Conservation (phyloP, 768 basidiomycete genomes). For the Dentipellis fragilis region DNA sequence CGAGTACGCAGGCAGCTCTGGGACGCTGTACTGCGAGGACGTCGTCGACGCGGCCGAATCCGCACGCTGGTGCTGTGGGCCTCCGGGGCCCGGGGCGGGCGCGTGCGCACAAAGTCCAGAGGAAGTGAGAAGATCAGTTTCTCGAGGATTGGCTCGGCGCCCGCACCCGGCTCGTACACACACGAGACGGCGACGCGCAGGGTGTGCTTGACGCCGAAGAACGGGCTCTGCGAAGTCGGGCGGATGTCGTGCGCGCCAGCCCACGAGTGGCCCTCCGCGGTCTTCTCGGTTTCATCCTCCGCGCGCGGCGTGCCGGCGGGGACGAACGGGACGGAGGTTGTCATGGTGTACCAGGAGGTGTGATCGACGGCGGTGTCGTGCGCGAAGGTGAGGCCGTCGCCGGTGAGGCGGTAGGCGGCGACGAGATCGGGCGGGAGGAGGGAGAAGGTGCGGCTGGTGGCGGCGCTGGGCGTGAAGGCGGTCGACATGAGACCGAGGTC, state of each 20-base stretch:
- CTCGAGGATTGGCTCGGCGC: slow-evolving; percentile 10
- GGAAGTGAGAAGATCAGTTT: slow-evolving; percentile 35
- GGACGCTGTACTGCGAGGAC: slow-evolving; percentile 14
- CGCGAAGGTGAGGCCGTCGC: slow-evolving; percentile 40
- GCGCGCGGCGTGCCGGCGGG: slow-evolving; percentile 13
- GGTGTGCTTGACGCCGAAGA: slow-evolving; percentile 16
- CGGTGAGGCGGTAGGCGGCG: slow-evolving; percentile 38
- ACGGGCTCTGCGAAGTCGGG: slow-evolving; percentile 2
- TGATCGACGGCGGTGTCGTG: slow-evolving; percentile 21
- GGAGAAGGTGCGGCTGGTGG: slow-evolving; percentile 32
- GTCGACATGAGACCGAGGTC: slow-evolving; percentile 33
- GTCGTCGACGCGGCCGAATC: background rate
- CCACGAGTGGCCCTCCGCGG: slow-evolving; percentile 1
- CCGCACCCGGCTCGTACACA: slow-evolving; percentile 3
- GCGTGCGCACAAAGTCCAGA: slow-evolving; percentile 35
- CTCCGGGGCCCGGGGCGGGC: slow-evolving; percentile 20
- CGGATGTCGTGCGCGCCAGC: slow-evolving; percentile 7
- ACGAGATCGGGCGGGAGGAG: slow-evolving; percentile 39
- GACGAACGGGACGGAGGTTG: slow-evolving; percentile 42
- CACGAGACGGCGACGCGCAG: slow-evolving; percentile 8
- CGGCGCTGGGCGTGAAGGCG: slow-evolving; percentile 12
- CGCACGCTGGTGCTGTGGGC: slow-evolving; percentile 9
- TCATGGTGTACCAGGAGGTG: slow-evolving; percentile 49
- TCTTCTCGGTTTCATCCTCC: background rate
- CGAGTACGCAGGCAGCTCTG: slow-evolving; percentile 61